Evolutionary conservation across 192 early-diverging fungal species (phyloP).

Genomic region (Backusella psychrophila): DNA sequence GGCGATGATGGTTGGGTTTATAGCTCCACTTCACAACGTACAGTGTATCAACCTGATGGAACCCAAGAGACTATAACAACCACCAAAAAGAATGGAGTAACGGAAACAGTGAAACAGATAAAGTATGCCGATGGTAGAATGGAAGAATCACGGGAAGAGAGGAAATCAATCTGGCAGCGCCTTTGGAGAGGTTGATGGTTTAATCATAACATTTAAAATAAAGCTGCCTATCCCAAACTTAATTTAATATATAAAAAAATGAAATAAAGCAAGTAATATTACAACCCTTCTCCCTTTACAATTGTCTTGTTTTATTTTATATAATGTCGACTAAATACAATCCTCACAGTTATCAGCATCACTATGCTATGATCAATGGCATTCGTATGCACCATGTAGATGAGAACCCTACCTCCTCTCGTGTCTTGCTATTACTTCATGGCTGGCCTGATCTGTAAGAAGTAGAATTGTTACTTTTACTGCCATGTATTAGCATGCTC

Average conservation of each 20-base stretch:
- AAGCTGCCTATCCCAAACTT: not conserved
- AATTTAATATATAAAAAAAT: not conserved
- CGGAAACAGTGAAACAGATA: not conserved
- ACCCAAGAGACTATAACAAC: not conserved
- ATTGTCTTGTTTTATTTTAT: not conserved
- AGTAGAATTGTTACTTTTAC: not conserved
- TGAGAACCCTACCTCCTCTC: constrained; percentile 14
- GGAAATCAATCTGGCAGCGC: not conserved
- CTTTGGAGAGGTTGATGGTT: not conserved
- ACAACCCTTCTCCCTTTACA: not conserved
- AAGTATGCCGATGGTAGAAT: constrained; percentile 5
- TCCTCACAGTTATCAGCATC: constrained; percentile 15
- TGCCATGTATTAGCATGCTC: not conserved
- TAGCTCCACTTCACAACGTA: not conserved
- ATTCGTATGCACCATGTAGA: constrained; percentile 33
- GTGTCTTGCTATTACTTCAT: constrained; percentile 22
- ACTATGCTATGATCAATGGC: constrained; percentile 23
- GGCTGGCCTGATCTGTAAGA: constrained; percentile 34
- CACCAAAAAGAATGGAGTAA: not conserved
- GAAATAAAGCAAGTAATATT: not conserved
- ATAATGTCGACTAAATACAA: constrained; percentile 5
- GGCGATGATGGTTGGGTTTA: not conserved
- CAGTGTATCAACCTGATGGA: not conserved
- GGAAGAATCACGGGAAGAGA: constrained; percentile 2
- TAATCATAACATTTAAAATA: not conserved